These are phyloP conservation scores for Erodium chrysanthum DNA, from an alignment of 441 rosid species.

Conservation along the genomic window DNA sequence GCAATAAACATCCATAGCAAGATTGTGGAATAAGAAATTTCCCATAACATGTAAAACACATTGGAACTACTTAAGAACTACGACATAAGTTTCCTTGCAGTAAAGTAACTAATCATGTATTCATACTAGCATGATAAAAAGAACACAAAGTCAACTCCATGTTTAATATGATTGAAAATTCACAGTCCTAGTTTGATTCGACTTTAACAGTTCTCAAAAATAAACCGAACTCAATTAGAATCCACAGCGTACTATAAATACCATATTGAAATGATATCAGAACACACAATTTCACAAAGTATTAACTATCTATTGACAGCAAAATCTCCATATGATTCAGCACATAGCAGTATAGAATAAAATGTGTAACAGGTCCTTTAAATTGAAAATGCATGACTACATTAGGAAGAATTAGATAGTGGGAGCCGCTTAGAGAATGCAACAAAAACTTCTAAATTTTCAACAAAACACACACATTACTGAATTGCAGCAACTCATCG, in stretches of 20 bases:
- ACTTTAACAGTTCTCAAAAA: not conserved
- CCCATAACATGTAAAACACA: not conserved
- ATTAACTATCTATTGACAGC: not conserved
- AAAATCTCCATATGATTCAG: not conserved
- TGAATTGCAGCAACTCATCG: not conserved
- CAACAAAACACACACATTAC: not conserved
- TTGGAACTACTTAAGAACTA: not conserved
- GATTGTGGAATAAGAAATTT: not conserved
- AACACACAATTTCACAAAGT: not conserved
- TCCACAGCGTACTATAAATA: not conserved
- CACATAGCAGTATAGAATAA: not conserved
- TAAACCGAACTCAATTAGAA: not conserved
- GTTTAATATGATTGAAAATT: not conserved
- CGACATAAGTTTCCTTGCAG: not conserved
- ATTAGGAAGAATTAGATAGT: not conserved
- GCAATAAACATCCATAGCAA: conserved; percentile 10
- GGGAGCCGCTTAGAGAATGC: not conserved
- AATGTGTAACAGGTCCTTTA: not conserved
- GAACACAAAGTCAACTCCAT: not conserved
- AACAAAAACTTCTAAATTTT: not conserved
- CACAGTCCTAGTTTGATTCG: not conserved
- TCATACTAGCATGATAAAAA: not conserved
- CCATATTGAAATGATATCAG: not conserved
- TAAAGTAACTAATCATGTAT: not conserved
- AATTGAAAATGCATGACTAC: not conserved